Evolutionary conservation across 164 flowering plant genomes (phyloP).

Genomic region (Stephania cephalantha): DNA sequence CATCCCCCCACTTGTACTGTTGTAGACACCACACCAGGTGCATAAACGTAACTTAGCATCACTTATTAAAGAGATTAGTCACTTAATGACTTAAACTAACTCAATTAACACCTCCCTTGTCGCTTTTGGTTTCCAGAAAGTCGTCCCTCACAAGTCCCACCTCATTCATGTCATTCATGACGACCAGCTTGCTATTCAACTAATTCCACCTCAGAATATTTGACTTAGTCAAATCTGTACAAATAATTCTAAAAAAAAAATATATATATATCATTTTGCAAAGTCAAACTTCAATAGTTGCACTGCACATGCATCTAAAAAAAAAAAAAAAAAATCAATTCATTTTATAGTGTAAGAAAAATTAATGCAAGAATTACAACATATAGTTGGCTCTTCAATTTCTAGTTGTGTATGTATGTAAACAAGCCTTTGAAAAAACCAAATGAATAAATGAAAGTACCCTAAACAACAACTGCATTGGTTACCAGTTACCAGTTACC

Average conservation of each 20-base stretch:
- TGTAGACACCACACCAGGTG: neutral
- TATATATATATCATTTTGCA: no score
- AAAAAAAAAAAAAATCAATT: neutral
- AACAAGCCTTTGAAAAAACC: slow-evolving; percentile 7
- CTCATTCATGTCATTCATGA: slow-evolving; percentile 1
- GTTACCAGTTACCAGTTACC: neutral
- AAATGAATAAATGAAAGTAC: slow-evolving; percentile 1
- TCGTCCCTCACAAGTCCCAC: neutral
- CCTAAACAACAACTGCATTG: neutral
- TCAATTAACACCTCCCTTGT: neutral
- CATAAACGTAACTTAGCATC: neutral
- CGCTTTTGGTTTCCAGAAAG: neutral
- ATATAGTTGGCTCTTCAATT: neutral
- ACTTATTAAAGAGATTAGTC: no score
- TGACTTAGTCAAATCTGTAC: neutral
- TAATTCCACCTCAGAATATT: neutral
- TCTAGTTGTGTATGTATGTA: neutral
- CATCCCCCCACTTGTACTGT: neutral
- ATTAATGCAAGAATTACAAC: neutral
- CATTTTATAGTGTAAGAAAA: neutral
- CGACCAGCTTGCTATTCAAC: neutral
- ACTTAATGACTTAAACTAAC: no score
- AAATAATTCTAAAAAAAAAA: neutral
- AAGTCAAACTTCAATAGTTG: no score
- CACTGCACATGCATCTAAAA: no score